Evolutionary conservation across 164 flowering plant genomes (phyloP), one percentile per base, ranked within the genome.

Genomic region (Magnolia kwangsiensis): DNA sequence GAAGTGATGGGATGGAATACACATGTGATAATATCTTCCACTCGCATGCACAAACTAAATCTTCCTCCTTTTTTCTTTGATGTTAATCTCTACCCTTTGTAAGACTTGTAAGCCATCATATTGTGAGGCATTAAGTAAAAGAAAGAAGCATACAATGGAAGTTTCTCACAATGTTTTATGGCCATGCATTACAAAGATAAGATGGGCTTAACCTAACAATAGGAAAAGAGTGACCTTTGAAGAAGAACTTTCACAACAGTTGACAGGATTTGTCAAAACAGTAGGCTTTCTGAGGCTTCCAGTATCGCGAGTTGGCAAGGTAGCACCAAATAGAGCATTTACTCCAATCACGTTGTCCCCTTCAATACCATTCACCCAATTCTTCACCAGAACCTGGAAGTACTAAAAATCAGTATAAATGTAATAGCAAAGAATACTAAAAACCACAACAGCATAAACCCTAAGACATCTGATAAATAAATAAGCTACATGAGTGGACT

Each of bases 361-460:
- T 82, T 89, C 83, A 19, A 4, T 67, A 45, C 90, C 92, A 81
- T 89, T 72, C 66, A 84, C 86, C 98, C 98, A 93, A 49, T 55
- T 89, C 80, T 84, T 83, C 70, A 93, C 89, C 86, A 85, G 88
- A 75, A 90, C 96, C 98, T 93, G 87, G 31, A 82, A 72, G 37
- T n/a, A 2, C 3, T 70, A 58, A 49, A 37, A 50, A 70, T 70
- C 58, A 70, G 49, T 20, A 49, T 11, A 29, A 14, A 5, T 19
- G 58, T 8, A 70, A 50, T 19, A 50, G 49, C 23, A 49, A 68
- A 29, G 0, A 68, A 37, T 29, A 29, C 16, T 24, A 50, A 68
- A 13, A 37, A 68, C 8, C 19, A 8, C 49, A 68, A 68, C n/a
- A 29, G 19, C 71, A 37, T 31, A 19, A 29, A 18, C 11, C 71